Base-by-base conservation (phyloP, 1,284 basidiomycete genomes). In the Sphaerobolus stellatus region DNA sequence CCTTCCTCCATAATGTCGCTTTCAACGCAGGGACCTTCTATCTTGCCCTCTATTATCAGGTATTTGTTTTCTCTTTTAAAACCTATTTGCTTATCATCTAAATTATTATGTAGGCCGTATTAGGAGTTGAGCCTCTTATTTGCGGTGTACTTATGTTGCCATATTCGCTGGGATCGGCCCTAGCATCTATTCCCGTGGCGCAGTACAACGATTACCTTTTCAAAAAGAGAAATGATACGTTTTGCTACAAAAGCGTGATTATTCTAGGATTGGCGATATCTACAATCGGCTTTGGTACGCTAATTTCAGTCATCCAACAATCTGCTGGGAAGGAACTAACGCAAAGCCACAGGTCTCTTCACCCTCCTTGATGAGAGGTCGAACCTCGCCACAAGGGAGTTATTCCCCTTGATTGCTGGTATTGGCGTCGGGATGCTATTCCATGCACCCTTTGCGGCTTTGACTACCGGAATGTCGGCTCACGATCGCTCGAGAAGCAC, bases 1-100 rank as follows among this genome's bases (percentile, higher is more conserved):
- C 81, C 27, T 89, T 90, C 70, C 75, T 91, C 56, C 90, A 92
- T 66, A 89, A 88, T 64, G 78, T 90, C 60, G 82, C 82, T 18
- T 92, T 90, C 70, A 91, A 81, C 59, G 80, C 88, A 31, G 89
- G 88, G 41, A 92, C 89, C 5, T 92, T 87, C 69, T 92, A 90
- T 71, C 79, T 92, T 43, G 86, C 88, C 0, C 69, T 91, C 27
- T 91, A 83, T 66, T 90, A 81, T 68, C 88, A 92, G 78, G 89
- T 88, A 57, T 45, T 72, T 53, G 56, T 33, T 31, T 58, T 20
- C 46, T 9, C 50, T 38, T 30, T n/a, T 31, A 30, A 34, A 28
- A 25, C 29, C 36, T 27, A 46, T 18, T 28, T 24, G 30, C n/a
- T 30, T 48, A 38, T 51, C 48, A 44, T 53, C 50, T 52, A 49